A percentile compares a stretch with the other conserved stretches of the same genome.
These are phyloP conservation scores for Pseudogymnoascus sp. DNA, from an alignment of 2,329 filamentous ascomycete genomes.

Conservation along the genomic window DNA sequence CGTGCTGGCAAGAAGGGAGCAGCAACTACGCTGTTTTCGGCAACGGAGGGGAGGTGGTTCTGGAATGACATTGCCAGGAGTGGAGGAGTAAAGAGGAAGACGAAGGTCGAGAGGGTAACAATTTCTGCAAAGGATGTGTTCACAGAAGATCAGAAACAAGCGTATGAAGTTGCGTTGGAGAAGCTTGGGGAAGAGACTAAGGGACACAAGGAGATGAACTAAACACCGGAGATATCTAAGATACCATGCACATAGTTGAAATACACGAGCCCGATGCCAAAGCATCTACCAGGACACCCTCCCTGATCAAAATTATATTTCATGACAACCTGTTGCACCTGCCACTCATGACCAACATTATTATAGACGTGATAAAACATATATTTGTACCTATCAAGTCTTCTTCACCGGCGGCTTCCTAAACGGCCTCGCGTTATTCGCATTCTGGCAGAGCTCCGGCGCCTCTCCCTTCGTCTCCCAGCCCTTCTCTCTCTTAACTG, in stretches of 20 bases:
- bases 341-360: background rate
- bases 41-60: slow-evolving; percentile 78
- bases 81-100: slow-evolving; percentile 39
- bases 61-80: slow-evolving; percentile 68
- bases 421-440: slow-evolving; percentile 48
- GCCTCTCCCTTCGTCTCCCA: slow-evolving; percentile 52
- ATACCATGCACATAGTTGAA: slow-evolving; percentile 7
- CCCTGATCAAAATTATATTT: background rate
- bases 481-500: slow-evolving; percentile 52
- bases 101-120: slow-evolving; percentile 38
- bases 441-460: slow-evolving; percentile 56
- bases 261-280: background rate
- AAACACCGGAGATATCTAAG: background rate
- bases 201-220: background rate
- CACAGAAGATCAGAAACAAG: slow-evolving; percentile 32
- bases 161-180: slow-evolving; percentile 48
- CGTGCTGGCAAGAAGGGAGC: slow-evolving; percentile 66
- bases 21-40: slow-evolving; percentile 80
- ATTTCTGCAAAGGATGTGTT: slow-evolving; percentile 33
- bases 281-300: background rate
- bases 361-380: background rate
- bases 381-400: slow-evolving; percentile 11
- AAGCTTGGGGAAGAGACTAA: slow-evolving; percentile 48
- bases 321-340: background rate
- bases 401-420: slow-evolving; percentile 49